Evolutionary conservation across 345 rosid species (phyloP).

Genomic region (Sapria himalayana): DNA sequence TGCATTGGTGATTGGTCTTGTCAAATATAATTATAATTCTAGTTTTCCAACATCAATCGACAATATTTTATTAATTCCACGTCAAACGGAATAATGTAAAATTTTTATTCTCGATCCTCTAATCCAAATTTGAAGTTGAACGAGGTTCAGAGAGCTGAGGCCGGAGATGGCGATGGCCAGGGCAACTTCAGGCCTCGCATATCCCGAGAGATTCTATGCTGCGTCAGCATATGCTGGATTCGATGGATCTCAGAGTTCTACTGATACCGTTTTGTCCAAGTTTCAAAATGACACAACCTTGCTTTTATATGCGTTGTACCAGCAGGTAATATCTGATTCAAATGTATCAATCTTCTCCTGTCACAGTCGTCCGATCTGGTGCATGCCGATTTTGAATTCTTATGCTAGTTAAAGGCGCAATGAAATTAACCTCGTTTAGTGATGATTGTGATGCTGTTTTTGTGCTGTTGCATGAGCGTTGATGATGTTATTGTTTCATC

Average conservation of each 20-base stretch:
- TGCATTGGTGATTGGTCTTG: too few species aligned
- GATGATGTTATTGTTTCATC: too few species aligned
- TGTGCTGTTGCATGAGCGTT: too few species aligned
- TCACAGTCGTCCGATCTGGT: constrained; percentile 11
- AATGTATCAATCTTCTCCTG: neutral
- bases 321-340: constrained; percentile 33
- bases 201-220: constrained; percentile 87
- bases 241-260: constrained; percentile 57
- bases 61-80: too few species aligned
- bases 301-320: constrained; percentile 70
- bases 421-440: constrained; percentile 4
- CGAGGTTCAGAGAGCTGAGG: constrained; percentile 9
- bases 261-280: constrained; percentile 39
- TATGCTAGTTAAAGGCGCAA: constrained; percentile 6
- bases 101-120: too few species aligned
- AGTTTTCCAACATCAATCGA: too few species aligned
- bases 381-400: neutral
- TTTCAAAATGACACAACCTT: constrained; percentile 62
- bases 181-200: constrained; percentile 83
- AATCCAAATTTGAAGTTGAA: too few species aligned
- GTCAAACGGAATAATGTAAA: too few species aligned
- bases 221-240: constrained; percentile 85
- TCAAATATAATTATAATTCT: too few species aligned
- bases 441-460: neutral
- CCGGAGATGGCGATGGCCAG: constrained; percentile 46